Evolutionary conservation across 352 stramenopile species (phyloP), one percentile per base, ranked within the genome.

Genomic region (Phytopythium delawarense): DNA sequence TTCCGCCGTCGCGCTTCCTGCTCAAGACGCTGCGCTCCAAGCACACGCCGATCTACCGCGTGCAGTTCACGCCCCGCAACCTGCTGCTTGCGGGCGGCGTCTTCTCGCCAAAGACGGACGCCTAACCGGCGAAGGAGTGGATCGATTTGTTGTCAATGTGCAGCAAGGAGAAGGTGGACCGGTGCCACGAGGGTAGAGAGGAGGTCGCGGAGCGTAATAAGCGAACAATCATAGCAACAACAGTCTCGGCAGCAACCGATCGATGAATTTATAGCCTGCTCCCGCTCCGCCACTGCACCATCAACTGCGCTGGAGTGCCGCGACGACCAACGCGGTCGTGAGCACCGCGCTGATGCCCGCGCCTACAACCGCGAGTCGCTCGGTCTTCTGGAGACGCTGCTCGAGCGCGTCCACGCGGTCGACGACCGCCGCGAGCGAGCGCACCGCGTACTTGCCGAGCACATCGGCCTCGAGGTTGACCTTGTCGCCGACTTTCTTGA

Each of bases 401-500:
- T 94, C 81, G 8, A 94, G 66, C 20, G 65, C 64, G 20, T 92
- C 76, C 7, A 94, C 69, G 6, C 79, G 79, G 39, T 83, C 75
- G 1, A 82, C 46, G 48, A 96, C 72, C 6, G 72, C 64, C 1
- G 69, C 78, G 73, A 96, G 83, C 7, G 83, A 92, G 45, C 81
- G 83, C 58, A 83, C 77, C 11, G 93, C 88, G 70, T 97, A 97
- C 72, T 98, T 98, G 63, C 87, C 89, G 56, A 98, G 75, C 51
- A 98, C 87, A 64, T 98, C 92, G 30, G 82, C 76, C 71, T 98
- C 94, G 34, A 98, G 67, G 75, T 98, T 98, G 21, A 98, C 91
- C 34, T 62, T 62, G 68, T 92, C 84, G 30, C 91, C 91, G 8
- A 96, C 68, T 52, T 81, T 70, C 74, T 99, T 99, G 30, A 85